Evolutionary conservation across 805 yeast species (phyloP), one percentile per base, ranked within the genome.

Genomic region (Yamadazyma akitaensis): DNA sequence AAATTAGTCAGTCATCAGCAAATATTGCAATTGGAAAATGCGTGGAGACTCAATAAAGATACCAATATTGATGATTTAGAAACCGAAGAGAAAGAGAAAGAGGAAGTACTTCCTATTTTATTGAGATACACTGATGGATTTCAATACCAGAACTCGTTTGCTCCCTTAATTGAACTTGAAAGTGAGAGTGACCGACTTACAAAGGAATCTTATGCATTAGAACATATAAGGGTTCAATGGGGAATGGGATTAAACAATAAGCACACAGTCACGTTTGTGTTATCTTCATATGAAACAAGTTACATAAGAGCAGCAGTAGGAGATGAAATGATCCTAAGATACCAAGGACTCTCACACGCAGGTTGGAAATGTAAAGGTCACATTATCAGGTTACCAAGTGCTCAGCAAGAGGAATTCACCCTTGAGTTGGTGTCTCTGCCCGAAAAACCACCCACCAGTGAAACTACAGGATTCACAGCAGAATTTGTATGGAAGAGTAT

Each of bases 401-500:
- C 85, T 32, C 67, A 71, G 38, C 79, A 79, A 40, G 91, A 84
- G 52, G 83, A 80, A 43, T 84, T 84, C 56, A 84, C 91, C 0
- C 65, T 89, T 40, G 96, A 89, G 61, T 70, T 90, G 51, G 66
- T 62, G 37, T 69, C 79, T 2, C 34, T 24, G n/a, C 58, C 63
- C 12, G 71, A 67, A 18, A 53, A 54, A 1, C 87, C 89, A 0
- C 87, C 87, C 43, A 77, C 83, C 2, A 73, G 82, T 50, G 60
- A 77, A 33, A 75, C 77, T 1, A 73, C 80, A 4, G 88, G 84
- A 18, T 91, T 88, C 62, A 80, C 91, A 1, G 90, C 91, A 0
- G 92, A 88, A 56, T 85, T 88, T 60, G 88, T 86, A 43, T 91
- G 97, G 97, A 86, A 86, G 54, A 94, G 92, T 13, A 81, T 84